Evolutionary conservation across 2,329 filamentous ascomycete genomes (phyloP), one percentile per base, ranked within the genome.

Genomic region (Colletotrichum sp.): DNA sequence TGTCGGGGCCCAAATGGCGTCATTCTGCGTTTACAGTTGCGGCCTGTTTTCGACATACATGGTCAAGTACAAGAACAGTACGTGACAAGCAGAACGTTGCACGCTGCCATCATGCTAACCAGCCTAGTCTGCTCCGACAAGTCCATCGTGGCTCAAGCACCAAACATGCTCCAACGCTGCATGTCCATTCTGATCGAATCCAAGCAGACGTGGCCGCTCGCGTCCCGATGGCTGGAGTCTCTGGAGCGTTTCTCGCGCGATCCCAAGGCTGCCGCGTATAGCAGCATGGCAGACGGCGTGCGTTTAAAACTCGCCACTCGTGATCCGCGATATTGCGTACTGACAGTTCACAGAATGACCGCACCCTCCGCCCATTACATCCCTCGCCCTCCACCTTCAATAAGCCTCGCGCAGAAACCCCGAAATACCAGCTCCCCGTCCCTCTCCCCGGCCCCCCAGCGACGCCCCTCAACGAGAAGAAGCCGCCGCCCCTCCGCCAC

Each of bases 11-110:
- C 89, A 90, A 78, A 90, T 91, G 84, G 86, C 88, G 83, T 82
- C 88, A 1, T 91, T 91, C 77, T 89, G 88, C 71, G 88, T 90
- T 15, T 91, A 90, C 67, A 89, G 85, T n/a, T 90, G 89, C 76
- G 89, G 88, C 16, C 82, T 91, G 28, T 85, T 91, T 70, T 86
- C 88, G 8, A 86, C 86, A 5, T 91, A 91, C 69, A 80, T 90
- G 3, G 88, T 85, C 80, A 89, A 88, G 79, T 90, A 89, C 72
- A 88, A 88, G 9, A 82, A 84, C 25, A 82, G 89, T 90, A 22
- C 22, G 22, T 22, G 22, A 22, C 22, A 22, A 22, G 22, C 22
- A 22, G 22, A 22, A 22, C 22, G 22, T 22, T 22, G 22, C 22
- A 22, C 22, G 22, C 22, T 22, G 22, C 22, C 22, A 22, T 43